Base-by-base conservation (phyloP, 306 rosid genomes). In the Cucumis melo region DNA sequence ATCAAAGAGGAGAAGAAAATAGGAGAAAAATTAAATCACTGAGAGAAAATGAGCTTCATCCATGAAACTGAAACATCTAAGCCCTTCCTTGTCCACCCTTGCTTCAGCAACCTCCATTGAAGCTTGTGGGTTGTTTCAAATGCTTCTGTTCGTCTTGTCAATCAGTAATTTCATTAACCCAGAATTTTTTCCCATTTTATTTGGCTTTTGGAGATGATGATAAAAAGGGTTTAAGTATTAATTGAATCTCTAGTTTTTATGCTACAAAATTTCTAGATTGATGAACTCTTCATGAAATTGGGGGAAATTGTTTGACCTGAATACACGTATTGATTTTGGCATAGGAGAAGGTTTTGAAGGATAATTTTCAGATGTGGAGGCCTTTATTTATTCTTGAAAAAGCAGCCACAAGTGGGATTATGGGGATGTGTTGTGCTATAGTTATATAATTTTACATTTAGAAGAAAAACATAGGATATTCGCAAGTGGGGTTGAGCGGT, bases 401-500 rank as follows among this genome's bases (percentile, higher is more conserved):
- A 78, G 96, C 98, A 56, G 92, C 91, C 41, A 91, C 98, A 0
- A 90, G 96, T 87, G 86, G 86, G 54, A 75, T 94, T 20, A 94
- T 91, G 78, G 98, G 96, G 36, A 60, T 91, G 80, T 94, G 97
- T 82, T 74, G 91, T 85, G 91, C 87, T n/a, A n/a, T n/a, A n/a
- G n/a, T n/a, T 16, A 87, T 94, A 78, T 94, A 97, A 97, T 90
- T 90, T 77, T 91, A 86, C 81, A 89, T 94, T 42, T 96, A 91
- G 90, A 94, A 89, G 89, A 94, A 90, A 62, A 86, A 86, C 75
- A 89, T 94, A 60, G 98, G 98, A 73, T 94, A 94, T 81, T 89
- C 98, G 15, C 97, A 94, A 41, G 98, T 94, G 62, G 97, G 98
- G n/a, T 68, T 94, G 88, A 91, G 96, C 83, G 91, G 91, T 77